Base-by-base conservation (phyloP, 2,329 filamentous ascomycete genomes). In the Zasmidium citrigriseum region DNA sequence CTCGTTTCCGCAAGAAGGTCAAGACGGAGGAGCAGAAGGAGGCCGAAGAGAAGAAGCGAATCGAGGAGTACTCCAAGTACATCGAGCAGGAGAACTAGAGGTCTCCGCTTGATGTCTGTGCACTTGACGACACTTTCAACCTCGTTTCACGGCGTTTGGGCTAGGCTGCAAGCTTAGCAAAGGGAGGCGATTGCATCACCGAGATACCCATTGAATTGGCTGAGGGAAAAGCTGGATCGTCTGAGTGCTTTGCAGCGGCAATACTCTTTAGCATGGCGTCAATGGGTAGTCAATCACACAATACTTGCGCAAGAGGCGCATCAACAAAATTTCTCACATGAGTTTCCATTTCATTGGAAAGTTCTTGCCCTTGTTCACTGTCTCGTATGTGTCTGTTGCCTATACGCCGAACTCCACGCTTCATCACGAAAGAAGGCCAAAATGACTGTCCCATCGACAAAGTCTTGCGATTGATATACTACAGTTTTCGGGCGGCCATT, bases 1-100 rank as follows among this genome's bases (percentile, higher is more conserved):
- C 95, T 75, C 85, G 83, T 62, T 96, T 90, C 70, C 85, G 82
- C 68, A 92, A 88, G 77, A 86, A 73, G 60, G 73, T 75, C 50
- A 79, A 77, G 68, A 73, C 72, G 12, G 58, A 57, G 12, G 60
- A 55, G 7, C 61, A 66, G 22, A 60, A 64, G 16, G 64, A 55
- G 5, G 64, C 54, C 11, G 62, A 63, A 48, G 64, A 64, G 55
- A 59, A 54, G 20, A 59, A 61, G 57, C 57, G 67, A 5, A 46
- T 68, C 44, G 63, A 68, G 55, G 57, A 64, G 50, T 69, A 67
- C 50, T 61, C 60, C 50, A 61, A 62, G 38, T 65, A 61, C 55
- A 64, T 68, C 41, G 67, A 62, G 20, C 24, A 45, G 29, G 51
- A 23, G n/a, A 34, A 52, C 4, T 41, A 41, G 34, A 41, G n/a